Conservation (phyloP, 2,329 filamentous ascomycete species). For the Incumbomyces lentus region DNA sequence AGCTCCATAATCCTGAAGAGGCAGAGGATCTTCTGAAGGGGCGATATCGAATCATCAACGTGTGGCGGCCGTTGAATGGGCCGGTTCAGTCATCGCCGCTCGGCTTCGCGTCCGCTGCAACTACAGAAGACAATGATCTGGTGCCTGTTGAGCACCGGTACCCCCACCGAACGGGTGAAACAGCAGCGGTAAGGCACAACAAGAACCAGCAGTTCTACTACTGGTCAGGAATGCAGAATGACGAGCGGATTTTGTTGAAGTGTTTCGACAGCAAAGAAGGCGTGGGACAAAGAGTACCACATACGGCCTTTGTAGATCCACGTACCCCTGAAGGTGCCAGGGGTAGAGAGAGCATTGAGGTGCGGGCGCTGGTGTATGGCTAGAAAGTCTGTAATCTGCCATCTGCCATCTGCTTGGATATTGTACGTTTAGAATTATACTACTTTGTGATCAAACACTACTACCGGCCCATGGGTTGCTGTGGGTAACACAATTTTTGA, state of each 20-base stretch:
- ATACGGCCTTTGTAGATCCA: conserved; percentile 71
- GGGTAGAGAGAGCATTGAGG: conserved; percentile 78
- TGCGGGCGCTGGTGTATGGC: conserved; percentile 75
- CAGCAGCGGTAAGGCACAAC: conserved; percentile 56
- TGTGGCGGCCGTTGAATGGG: conserved; percentile 63
- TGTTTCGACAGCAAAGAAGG: conserved; percentile 60
- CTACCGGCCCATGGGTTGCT: too few species aligned
- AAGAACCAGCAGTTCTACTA: conserved; percentile 64
- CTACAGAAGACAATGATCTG: conserved; percentile 52
- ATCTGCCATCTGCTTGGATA: too few species aligned
- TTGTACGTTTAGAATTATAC: too few species aligned
- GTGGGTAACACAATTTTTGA: too few species aligned
- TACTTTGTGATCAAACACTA: too few species aligned
- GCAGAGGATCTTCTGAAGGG: conserved; percentile 55
- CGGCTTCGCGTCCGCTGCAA: conserved; percentile 46
- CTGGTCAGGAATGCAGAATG: conserved; percentile 63
- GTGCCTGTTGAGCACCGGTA: conserved; percentile 67
- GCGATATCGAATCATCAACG: conserved; percentile 75
- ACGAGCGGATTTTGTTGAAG: conserved; percentile 65
- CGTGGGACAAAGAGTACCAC: conserved; percentile 44
- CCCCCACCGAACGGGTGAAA: conserved; percentile 60
- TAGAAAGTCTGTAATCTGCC: conserved; percentile 21
- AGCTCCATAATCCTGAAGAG: conserved; percentile 55
- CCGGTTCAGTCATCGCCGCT: conserved; percentile 48
- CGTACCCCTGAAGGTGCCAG: conserved; percentile 59